These are phyloP conservation scores for Hippophae gyantsensis DNA, from an alignment of 306 rosid species.

Conservation along the genomic window DNA sequence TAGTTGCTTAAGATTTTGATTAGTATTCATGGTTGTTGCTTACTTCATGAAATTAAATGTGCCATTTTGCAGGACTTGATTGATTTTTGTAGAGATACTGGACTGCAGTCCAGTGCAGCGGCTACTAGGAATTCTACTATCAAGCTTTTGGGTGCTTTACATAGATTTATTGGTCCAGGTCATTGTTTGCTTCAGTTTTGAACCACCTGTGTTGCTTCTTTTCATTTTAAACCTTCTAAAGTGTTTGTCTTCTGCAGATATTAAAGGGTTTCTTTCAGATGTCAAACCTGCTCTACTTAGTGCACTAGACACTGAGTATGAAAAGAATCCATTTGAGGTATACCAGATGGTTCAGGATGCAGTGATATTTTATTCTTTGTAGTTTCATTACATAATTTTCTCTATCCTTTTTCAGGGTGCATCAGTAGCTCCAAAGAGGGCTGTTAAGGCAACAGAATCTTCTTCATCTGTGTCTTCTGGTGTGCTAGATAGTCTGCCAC, in stretches of 20 bases:
- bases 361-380: conserved; percentile 1
- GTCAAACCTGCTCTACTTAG: conserved; percentile 98
- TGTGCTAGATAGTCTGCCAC: conserved; percentile 84
- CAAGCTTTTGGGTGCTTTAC: conserved; percentile 84
- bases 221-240: conserved; percentile 17
- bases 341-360: conserved; percentile 8
- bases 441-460: conserved; percentile 48
- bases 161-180: conserved; percentile 99
- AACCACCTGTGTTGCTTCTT: conserved; percentile 4
- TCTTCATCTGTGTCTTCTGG: conserved; percentile 44
- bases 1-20: not conserved
- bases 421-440: conserved; percentile 63
- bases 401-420: conserved; percentile 48
- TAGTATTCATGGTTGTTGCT: not conserved
- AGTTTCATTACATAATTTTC: conserved; percentile 15
- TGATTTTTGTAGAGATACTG: conserved; percentile 87
- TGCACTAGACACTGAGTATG: conserved; percentile 87
- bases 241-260: conserved; percentile 46
- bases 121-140: conserved; percentile 93
- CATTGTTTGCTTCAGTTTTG: conserved; percentile 17
- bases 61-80: conserved; percentile 65
- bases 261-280: conserved; percentile 85
- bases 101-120: conserved; percentile 93
- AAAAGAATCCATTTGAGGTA: conserved; percentile 92
- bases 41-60: conserved; percentile 4